Conservation (phyloP, 345 rosid genomes). For the Clausena lansium region DNA sequence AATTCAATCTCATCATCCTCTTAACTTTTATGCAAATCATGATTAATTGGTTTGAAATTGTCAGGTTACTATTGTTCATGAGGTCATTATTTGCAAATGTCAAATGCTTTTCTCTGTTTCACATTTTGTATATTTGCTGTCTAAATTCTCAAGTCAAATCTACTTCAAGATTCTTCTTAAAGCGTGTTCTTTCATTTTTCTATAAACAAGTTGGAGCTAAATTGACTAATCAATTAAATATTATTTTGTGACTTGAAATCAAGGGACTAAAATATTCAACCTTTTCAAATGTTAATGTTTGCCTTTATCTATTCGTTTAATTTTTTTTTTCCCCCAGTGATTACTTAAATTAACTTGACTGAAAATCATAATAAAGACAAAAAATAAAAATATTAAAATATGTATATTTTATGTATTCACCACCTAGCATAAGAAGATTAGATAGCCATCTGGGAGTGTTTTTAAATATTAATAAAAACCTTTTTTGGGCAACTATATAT, state of each 20-base stretch:
- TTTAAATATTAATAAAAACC: too few species aligned
- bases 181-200: neutral
- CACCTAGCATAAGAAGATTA: too few species aligned
- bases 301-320: too few species aligned
- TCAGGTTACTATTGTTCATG: neutral
- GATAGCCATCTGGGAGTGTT: too few species aligned
- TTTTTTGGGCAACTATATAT: too few species aligned
- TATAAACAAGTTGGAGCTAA: neutral
- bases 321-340: too few species aligned
- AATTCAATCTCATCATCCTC: too few species aligned
- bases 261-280: neutral
- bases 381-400: too few species aligned
- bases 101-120: neutral
- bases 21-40: neutral
- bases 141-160: neutral
- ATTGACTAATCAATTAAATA: neutral
- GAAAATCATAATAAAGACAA: too few species aligned
- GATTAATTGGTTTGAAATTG: neutral
- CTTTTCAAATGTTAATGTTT: neutral
- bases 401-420: too few species aligned
- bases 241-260: neutral
- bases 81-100: neutral
- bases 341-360: too few species aligned
- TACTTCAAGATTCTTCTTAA: neutral
- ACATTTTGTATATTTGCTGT: neutral